Percentiles rank a stretch among this genome's conserved stretches.
Evolutionary conservation across 2,329 filamentous ascomycete genomes (phyloP).

Genomic region (Westerdykella ornata): DNA sequence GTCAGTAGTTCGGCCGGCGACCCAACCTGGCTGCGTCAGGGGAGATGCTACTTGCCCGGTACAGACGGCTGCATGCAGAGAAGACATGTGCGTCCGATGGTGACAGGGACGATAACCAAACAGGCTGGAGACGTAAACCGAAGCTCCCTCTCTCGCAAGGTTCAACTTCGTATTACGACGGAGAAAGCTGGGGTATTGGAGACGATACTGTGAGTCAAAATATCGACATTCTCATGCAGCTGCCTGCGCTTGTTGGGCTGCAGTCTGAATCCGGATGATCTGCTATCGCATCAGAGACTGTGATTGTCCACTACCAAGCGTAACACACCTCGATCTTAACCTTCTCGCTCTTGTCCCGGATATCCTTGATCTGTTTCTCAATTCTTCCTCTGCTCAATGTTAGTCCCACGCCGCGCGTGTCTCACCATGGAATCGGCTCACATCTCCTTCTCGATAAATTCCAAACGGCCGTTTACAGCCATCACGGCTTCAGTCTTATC

Average conservation of each 20-base stretch:
- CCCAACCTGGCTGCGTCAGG: no score
- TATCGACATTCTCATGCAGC: conserved; percentile 5
- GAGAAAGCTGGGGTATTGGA: neutral
- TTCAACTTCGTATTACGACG: neutral
- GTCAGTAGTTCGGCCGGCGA: no score
- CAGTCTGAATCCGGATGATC: conserved; percentile 29
- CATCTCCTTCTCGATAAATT: conserved; percentile 94
- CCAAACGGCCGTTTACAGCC: conserved; percentile 82
- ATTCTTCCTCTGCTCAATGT: conserved; percentile 52
- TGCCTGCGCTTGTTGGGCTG: conserved; percentile 25
- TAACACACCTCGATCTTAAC: conserved; percentile 57
- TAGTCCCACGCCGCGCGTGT: conserved; percentile 1
- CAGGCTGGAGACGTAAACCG: no score
- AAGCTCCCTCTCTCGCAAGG: no score
- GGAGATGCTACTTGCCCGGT: no score
- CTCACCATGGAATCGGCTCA: conserved; percentile 41
- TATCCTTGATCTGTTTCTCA: conserved; percentile 58
- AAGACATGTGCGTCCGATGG: no score
- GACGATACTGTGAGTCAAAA: neutral
- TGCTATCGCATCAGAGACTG: conserved; percentile 6
- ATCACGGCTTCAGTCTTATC: conserved; percentile 83
- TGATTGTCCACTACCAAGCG: neutral
- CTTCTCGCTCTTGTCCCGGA: conserved; percentile 58
- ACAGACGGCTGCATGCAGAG: no score
- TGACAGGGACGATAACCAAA: no score